Evolutionary conservation across 768 basidiomycete species (phyloP).

Genomic region (Amylocystis lapponica): DNA sequence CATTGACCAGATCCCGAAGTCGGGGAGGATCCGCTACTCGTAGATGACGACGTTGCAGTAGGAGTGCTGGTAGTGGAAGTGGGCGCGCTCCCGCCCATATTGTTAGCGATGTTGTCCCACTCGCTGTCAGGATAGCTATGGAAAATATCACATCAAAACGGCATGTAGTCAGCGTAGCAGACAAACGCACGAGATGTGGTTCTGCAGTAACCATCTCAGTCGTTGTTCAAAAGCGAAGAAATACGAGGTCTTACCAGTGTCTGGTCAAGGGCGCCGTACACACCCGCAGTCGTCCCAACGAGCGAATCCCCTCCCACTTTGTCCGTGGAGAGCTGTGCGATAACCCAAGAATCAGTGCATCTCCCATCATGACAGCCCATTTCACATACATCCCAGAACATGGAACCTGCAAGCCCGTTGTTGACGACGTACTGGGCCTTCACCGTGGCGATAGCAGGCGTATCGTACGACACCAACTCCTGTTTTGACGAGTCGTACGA

Average conservation of each 20-base stretch:
- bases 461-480: slow-evolving; percentile 76
- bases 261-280: slow-evolving; percentile 50
- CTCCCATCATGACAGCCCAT: neutral
- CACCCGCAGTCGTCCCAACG: slow-evolving; percentile 40
- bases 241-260: slow-evolving; percentile 31
- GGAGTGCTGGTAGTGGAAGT: slow-evolving; percentile 19
- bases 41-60: neutral
- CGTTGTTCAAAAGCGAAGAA: neutral
- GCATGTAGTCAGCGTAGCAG: neutral
- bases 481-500: slow-evolving; percentile 63
- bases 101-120: slow-evolving; percentile 64
- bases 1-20: slow-evolving; percentile 29
- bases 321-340: slow-evolving; percentile 46
- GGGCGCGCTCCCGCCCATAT: slow-evolving; percentile 39
- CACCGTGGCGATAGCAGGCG: slow-evolving; percentile 54
- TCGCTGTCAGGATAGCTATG: slow-evolving; percentile 59
- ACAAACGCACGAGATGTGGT: slow-evolving; percentile 49
- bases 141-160: neutral
- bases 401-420: slow-evolving; percentile 58
- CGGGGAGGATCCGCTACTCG: neutral
- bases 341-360: neutral
- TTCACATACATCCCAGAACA: slow-evolving; percentile 60
- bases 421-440: slow-evolving; percentile 66
- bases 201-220: too few relatives aligned
- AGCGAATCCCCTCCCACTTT: slow-evolving; percentile 55